These are phyloP conservation scores for Conringia planisiliqua DNA, from an alignment of 345 rosid species.

Conservation along the genomic window DNA sequence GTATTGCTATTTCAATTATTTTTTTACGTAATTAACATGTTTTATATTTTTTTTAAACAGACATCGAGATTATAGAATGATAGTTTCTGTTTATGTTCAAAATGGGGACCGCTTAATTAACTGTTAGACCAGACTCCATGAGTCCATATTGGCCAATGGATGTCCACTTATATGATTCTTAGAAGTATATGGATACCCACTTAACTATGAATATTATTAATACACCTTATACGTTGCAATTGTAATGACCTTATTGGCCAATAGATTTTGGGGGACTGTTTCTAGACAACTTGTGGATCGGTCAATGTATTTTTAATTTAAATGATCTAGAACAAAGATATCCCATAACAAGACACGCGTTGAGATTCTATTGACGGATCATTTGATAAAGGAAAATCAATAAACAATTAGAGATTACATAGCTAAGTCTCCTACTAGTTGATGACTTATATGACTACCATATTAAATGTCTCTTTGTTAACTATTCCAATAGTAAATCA, in stretches of 20 bases:
- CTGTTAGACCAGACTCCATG: conserved; percentile 21
- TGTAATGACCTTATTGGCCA: conserved; percentile 23
- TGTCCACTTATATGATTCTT: conserved; percentile 38
- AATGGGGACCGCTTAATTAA: conserved; percentile 30
- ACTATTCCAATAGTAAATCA: background rate
- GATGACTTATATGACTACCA: background rate
- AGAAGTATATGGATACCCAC: conserved; percentile 23
- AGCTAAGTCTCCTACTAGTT: background rate
- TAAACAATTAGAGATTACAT: background rate
- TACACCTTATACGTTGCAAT: background rate
- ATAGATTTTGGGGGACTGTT: background rate
- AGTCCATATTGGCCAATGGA: conserved; percentile 44
- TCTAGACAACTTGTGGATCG: conserved; percentile 3
- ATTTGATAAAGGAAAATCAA: background rate
- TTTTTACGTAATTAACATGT: background rate
- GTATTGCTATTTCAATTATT: background rate
- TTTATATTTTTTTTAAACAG: background rate
- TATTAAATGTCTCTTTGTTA: background rate
- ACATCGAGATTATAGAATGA: background rate
- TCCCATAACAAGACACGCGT: conserved; percentile 8
- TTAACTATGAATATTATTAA: conserved; percentile 23
- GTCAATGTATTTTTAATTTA: conserved; percentile 17
- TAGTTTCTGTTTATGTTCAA: conserved; percentile 13
- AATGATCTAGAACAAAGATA: conserved; percentile 12
- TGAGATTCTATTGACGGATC: conserved; percentile 5